Conservation (phyloP, 805 yeast species). For the Candida jianshihensis region DNA sequence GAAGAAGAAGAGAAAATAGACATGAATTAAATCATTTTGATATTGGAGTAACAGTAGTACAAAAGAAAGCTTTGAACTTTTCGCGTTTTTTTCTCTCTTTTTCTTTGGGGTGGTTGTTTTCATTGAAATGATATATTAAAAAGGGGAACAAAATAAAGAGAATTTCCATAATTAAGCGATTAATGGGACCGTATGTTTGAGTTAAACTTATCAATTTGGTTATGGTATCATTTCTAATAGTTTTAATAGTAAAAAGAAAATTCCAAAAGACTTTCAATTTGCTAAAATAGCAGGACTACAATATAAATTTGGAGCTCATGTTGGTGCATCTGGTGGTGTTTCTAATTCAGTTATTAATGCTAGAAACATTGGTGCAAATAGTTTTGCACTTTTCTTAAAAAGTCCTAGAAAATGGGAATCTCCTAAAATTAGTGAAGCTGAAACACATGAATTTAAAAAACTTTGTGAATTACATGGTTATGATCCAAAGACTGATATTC, state of each 20-base stretch:
- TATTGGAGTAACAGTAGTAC: too few relatives aligned
- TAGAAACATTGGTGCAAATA: constrained; percentile 53
- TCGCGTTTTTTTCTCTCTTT: too few relatives aligned
- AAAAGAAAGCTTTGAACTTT: too few relatives aligned
- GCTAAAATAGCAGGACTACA: constrained; percentile 36
- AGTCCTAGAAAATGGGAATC: constrained; percentile 90
- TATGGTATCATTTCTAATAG: neutral
- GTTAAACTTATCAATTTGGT: neutral
- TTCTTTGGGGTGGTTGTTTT: too few relatives aligned
- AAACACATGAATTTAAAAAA: constrained; percentile 55
- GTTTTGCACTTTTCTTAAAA: constrained; percentile 87
- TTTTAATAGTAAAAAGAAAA: constrained; percentile 11
- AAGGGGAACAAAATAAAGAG: too few relatives aligned
- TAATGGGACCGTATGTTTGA: neutral
- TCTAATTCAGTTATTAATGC: constrained; percentile 62
- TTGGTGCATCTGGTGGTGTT: constrained; percentile 73
- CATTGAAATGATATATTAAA: too few relatives aligned
- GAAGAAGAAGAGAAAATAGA: constrained; percentile 16
- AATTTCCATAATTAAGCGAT: too few relatives aligned
- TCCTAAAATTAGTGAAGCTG: constrained; percentile 63
- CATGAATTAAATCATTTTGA: too few relatives aligned
- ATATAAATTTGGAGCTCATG: constrained; percentile 83
- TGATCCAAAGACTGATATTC: constrained; percentile 68
- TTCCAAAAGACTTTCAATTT: constrained; percentile 22
- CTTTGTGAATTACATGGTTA: constrained; percentile 59